Conservation (phyloP, 148 eudicot species). For the Selenicereus undatus region DNA sequence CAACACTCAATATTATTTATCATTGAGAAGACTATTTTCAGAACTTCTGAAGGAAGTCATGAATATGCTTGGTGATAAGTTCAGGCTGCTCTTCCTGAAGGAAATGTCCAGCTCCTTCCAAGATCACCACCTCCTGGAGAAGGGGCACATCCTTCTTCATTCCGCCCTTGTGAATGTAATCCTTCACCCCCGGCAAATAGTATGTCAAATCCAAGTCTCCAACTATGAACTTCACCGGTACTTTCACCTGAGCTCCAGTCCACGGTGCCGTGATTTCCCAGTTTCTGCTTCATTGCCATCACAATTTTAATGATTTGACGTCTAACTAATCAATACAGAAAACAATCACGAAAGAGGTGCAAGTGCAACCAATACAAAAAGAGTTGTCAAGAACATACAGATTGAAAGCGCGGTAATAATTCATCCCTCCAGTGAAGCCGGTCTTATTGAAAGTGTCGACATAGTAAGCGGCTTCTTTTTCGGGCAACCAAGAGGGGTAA, state of each 20-base stretch:
- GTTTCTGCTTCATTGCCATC: constrained; percentile 12
- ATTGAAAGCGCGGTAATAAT: constrained; percentile 64
- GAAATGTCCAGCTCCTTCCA: constrained; percentile 32
- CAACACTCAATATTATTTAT: neutral
- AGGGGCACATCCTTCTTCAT: constrained; percentile 34
- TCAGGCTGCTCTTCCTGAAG: constrained; percentile 32
- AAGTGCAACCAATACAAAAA: neutral
- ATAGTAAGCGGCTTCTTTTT: constrained; percentile 47
- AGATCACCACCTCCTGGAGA: constrained; percentile 28
- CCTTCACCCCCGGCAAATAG: constrained; percentile 22
- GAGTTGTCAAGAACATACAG: constrained; percentile 33
- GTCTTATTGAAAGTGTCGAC: constrained; percentile 36
- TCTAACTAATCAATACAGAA: neutral
- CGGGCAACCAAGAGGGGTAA: constrained; percentile 57
- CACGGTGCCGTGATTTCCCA: constrained; percentile 36
- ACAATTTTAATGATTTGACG: neutral
- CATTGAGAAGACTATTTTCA: neutral
- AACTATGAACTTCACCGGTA: constrained; percentile 29
- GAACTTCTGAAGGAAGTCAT: constrained; percentile 23
- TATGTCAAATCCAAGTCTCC: constrained; percentile 32
- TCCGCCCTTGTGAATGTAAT: constrained; percentile 31
- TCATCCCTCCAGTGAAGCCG: constrained; percentile 68
- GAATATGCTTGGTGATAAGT: constrained; percentile 22
- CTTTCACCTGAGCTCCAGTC: constrained; percentile 28
- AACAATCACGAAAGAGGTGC: neutral